Base-by-base conservation (phyloP, 1,284 basidiomycete species). In the Sporisorium scitamineum region DNA sequence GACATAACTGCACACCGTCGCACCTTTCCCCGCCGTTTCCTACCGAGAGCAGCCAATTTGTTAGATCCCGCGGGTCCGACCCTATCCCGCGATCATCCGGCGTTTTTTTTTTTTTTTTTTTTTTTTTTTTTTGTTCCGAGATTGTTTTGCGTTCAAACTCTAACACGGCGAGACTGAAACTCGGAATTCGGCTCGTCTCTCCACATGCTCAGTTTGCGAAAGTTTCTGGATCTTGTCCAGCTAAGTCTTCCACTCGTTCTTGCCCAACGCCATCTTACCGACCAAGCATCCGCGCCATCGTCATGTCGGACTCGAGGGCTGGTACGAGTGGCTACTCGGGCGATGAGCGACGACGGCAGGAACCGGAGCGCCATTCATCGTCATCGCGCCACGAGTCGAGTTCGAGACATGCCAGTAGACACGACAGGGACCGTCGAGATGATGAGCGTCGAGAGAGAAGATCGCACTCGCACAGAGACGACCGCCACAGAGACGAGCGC, bases 1-100 rank as follows among this genome's bases (percentile, higher is more conserved):
- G 67, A 70, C 67, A 62, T 70, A 63, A 70, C 20, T 16, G 16
- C 56, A 24, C 20, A 20, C 34, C 45, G 56, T 69, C 66, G 66
- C 55, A 51, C 18, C 9, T 29, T 54, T 47, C 34, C 48, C 42
- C 47, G 65, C 65, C 65, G 65, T 62, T 59, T 69, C 60, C 47
- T 24, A 55, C 66, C 66, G 66, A 69, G 20, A 31, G 2, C 24
- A 0, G 5, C 20, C 5, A 4, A n/a, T 13, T 13, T 69, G 66
- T 62, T 63, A 59, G 60, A 45, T 45, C 39, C 8, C 0, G 0
- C 2, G 0, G 5, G 4, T 11, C 2, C 14, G 1, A 14, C 39
- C 22, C 18, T n/a, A 5, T 42, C 39, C 66, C 60, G 51, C 45
- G 27, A 37, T 58, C 18, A 1, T 54, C 60, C 66, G 60, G 8